Percentiles rank a stretch among this genome's conserved stretches.
phyloP scores from a whole-genome alignment of 2,329 filamentous ascomycete species.

The Ophiostoma novo-ulmi region DNA sequence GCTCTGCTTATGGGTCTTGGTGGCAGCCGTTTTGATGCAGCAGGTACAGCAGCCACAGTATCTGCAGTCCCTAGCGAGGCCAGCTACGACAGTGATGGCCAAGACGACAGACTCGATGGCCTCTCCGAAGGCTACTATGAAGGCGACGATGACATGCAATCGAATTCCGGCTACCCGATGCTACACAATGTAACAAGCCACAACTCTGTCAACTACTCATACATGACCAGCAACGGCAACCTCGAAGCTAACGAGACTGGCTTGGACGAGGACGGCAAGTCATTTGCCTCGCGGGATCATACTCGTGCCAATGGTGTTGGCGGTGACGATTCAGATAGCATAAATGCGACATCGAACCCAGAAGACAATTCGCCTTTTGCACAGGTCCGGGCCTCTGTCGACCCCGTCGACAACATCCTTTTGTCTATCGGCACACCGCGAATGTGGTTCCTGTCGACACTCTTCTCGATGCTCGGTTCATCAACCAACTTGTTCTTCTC shows the following conservation, averaged over 20 bases:
- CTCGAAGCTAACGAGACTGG: neutral
- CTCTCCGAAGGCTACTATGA: slow-evolving; percentile 16
- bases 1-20: slow-evolving; percentile 50
- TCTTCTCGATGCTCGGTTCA: slow-evolving; percentile 76
- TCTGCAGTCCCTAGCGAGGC: slow-evolving; percentile 41
- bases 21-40: slow-evolving; percentile 32
- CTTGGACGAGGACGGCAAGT: slow-evolving; percentile 5
- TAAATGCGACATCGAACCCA: slow-evolving; percentile 39
- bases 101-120: slow-evolving; percentile 18
- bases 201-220: slow-evolving; percentile 8
- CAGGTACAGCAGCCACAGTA: slow-evolving; percentile 49
- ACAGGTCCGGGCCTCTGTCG: slow-evolving; percentile 73
- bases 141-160: slow-evolving; percentile 36
- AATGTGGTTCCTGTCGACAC: slow-evolving; percentile 76
- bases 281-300: slow-evolving; percentile 25
- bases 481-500: slow-evolving; percentile 86
- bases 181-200: slow-evolving; percentile 15
- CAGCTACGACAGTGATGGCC: slow-evolving; percentile 35
- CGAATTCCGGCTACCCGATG: slow-evolving; percentile 33
- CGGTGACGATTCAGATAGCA: slow-evolving; percentile 38
- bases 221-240: neutral
- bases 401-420: slow-evolving; percentile 66
- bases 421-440: slow-evolving; percentile 83
- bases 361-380: slow-evolving; percentile 70
- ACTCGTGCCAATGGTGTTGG: slow-evolving; percentile 33